These are phyloP conservation scores for Aspergillus alliaceus DNA, from an alignment of 2,329 filamentous ascomycete genomes.

Conservation along the genomic window DNA sequence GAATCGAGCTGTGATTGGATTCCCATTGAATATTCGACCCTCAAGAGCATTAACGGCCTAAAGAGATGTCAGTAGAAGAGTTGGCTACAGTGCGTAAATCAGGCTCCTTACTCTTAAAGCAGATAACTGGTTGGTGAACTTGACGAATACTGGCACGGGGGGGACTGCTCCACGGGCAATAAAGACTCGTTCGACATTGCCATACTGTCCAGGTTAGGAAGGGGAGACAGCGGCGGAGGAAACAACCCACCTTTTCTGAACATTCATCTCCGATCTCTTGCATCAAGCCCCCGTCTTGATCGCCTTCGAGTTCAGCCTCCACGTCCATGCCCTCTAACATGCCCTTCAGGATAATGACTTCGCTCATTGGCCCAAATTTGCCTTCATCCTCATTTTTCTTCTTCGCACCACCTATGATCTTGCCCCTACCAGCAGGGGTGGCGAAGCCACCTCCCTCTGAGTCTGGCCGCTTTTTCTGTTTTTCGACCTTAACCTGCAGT, in stretches of 20 bases:
- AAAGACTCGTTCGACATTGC: slow-evolving; percentile 75
- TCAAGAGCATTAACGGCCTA: slow-evolving; percentile 88
- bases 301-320: slow-evolving; percentile 69
- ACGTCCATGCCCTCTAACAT: slow-evolving; percentile 88
- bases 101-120: slow-evolving; percentile 70
- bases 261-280: slow-evolving; percentile 97
- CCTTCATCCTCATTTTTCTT: slow-evolving; percentile 54
- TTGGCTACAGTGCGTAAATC: background rate
- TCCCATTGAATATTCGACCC: slow-evolving; percentile 84
- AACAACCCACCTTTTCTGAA: slow-evolving; percentile 65
- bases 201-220: slow-evolving; percentile 60
- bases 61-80: slow-evolving; percentile 1
- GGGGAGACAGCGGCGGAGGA: background rate
- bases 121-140: slow-evolving; percentile 83
- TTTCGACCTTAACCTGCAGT: slow-evolving; percentile 79
- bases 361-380: slow-evolving; percentile 72
- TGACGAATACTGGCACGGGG: slow-evolving; percentile 76
- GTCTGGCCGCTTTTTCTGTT: slow-evolving; percentile 76
- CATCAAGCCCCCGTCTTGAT: slow-evolving; percentile 64
- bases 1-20: slow-evolving; percentile 77
- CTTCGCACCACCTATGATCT: slow-evolving; percentile 75
- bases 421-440: slow-evolving; percentile 67
- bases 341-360: slow-evolving; percentile 76
- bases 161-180: slow-evolving; percentile 62
- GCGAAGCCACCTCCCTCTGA: slow-evolving; percentile 77